A percentile compares a stretch with the other conserved stretches of the same genome.
Conservation (phyloP, 768 basidiomycete genomes). For the Leccinum truebloodii region DNA sequence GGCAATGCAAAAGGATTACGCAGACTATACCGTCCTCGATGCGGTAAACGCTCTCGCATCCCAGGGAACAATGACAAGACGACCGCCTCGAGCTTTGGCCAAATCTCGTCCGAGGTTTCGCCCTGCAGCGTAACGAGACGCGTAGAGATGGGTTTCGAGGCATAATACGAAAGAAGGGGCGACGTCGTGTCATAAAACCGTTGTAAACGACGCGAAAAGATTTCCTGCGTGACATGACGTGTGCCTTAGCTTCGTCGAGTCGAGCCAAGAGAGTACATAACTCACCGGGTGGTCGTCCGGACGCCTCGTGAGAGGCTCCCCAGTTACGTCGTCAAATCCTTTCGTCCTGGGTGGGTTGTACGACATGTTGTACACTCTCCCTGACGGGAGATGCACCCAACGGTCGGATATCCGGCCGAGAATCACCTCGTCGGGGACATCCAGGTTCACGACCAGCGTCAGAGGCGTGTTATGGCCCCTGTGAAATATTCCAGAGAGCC, state of each 20-base stretch:
- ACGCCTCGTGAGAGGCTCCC: slow-evolving; percentile 83
- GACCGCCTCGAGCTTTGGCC: slow-evolving; percentile 74
- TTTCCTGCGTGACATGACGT: slow-evolving; percentile 50
- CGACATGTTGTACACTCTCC: slow-evolving; percentile 86
- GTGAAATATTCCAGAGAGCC: slow-evolving; percentile 5
- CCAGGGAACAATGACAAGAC: slow-evolving; percentile 59
- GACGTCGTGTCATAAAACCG: slow-evolving; percentile 81
- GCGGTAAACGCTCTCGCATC: slow-evolving; percentile 52
- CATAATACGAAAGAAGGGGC: slow-evolving; percentile 77
- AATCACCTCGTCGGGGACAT: slow-evolving; percentile 87
- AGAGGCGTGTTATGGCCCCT: slow-evolving; percentile 67
- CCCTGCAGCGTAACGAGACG: slow-evolving; percentile 64
- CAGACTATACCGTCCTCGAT: slow-evolving; percentile 51
- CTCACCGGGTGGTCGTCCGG: slow-evolving; percentile 88
- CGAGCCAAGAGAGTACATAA: slow-evolving; percentile 11
- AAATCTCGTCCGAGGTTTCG: slow-evolving; percentile 84
- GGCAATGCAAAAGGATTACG: slow-evolving; percentile 50
- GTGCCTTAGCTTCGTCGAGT: slow-evolving; percentile 3
- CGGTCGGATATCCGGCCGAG: slow-evolving; percentile 85
- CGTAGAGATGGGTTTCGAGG: slow-evolving; percentile 40
- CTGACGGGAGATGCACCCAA: slow-evolving; percentile 86
- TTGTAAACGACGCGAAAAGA: slow-evolving; percentile 72
- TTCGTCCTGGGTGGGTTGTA: slow-evolving; percentile 83
- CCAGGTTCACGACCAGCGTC: slow-evolving; percentile 81
- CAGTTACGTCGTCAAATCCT: slow-evolving; percentile 84